Base-by-base conservation (phyloP, 129 eudicot species). In the Dittrichia graveolens region DNA sequence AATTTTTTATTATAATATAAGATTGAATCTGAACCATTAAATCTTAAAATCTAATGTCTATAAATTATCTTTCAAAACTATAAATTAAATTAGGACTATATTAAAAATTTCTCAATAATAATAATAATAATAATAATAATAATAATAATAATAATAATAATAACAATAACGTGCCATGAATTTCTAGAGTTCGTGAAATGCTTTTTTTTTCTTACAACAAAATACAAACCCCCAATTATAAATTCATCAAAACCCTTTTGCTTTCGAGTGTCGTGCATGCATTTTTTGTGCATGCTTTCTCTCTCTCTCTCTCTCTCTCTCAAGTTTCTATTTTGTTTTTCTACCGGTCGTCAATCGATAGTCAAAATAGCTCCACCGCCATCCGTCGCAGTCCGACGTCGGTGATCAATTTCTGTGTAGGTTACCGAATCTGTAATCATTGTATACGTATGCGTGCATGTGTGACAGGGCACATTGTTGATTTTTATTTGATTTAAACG, bases 251-350 rank as follows among this genome's bases (percentile, higher is more conserved):
- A 34, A 35, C 34, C 59, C 47, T 49, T 49, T 39, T 35, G 3
- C 31, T 24, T 24, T 24, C 31, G 31, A 24, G 70, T 73, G 80
- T 85, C 95, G 88, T 88, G 95, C 91, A 88, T 88, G 95, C 92
- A 84, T 24, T 24, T 69, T 78, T 86, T 78, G 79, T 74, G 84
- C 79, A 61, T 78, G 65, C 53, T 47, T 75, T 63, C 69, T 38
- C 65, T 34, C 65, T 46, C 75, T 63, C 68, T 73, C 69, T 67
- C 74, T 48, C 14, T 71, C 60, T 62, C 9, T 2, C 31, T 0
- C 0, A 2, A 0, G 0, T 24, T 2, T 24, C 2, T 3, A 0
- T 6, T 54, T 19, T 13, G 65, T 62, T 45, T 71, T 71, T 69
- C 69, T n/a, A 61, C 16, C 34, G 46, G 47, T 62, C 65, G 19